Conservation (phyloP, 2,329 filamentous ascomycete species). For the Sporothrix humicola region DNA sequence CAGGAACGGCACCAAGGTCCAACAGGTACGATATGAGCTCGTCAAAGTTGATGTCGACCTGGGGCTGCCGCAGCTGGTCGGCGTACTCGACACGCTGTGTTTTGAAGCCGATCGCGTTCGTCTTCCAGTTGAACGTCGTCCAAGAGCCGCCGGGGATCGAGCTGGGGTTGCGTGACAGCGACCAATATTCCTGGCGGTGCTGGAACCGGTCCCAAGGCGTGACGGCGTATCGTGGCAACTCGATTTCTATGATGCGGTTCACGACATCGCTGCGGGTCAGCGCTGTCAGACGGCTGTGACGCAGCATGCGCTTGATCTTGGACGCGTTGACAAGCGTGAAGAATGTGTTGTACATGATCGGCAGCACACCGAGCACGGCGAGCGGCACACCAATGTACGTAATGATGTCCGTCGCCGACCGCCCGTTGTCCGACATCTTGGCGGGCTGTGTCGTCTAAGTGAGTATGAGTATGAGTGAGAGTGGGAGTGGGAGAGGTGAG, state of each 20-base stretch:
- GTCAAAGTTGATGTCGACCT: conserved; percentile 61
- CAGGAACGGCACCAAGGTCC: conserved; percentile 66
- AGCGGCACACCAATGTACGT: conserved; percentile 48
- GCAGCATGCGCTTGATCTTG: conserved; percentile 64
- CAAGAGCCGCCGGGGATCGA: conserved; percentile 65
- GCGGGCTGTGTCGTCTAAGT: background rate
- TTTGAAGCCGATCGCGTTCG: conserved; percentile 65
- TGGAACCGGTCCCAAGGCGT: conserved; percentile 63
- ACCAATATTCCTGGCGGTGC: conserved; percentile 64
- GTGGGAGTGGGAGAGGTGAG: background rate
- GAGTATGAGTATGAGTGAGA: background rate
- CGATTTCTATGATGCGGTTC: conserved; percentile 69
- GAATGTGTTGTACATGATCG: conserved; percentile 69
- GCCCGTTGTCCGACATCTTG: conserved; percentile 37
- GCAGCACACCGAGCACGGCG: conserved; percentile 55
- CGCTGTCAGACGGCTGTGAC: conserved; percentile 61
- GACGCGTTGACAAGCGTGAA: conserved; percentile 64
- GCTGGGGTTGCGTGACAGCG: conserved; percentile 56
- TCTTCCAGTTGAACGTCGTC: conserved; percentile 70
- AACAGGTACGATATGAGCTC: conserved; percentile 66
- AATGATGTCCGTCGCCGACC: conserved; percentile 44
- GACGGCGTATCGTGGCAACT: conserved; percentile 68
- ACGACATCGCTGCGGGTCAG: conserved; percentile 68
- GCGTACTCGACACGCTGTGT: conserved; percentile 68
- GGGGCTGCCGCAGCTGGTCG: conserved; percentile 59